Base-by-base conservation (phyloP, 2,329 filamentous ascomycete genomes). In the Ceratocystis cubensis region DNA sequence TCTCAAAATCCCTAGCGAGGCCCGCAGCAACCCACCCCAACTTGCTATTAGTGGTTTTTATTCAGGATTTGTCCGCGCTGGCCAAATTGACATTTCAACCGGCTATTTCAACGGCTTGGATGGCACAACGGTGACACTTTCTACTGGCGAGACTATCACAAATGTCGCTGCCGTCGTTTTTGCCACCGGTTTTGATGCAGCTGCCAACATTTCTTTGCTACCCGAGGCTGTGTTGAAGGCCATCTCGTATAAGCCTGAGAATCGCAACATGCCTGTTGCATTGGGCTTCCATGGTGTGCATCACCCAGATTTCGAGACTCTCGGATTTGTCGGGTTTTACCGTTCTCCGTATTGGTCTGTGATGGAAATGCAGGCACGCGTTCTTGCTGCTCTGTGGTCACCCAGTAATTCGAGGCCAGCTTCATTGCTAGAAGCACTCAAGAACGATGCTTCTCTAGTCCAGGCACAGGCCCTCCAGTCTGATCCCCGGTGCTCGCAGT, bases 251-350 rank as follows among this genome's bases (percentile, higher is more conserved):
- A 82, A 84, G 1, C 74, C 82, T 0, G 71, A 73, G 0, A 80
- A 84, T 68, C 73, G 77, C 17, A 80, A 81, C 62, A 79, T 86
- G n/a, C 85, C 86, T 0, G 73, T 89, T 1, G 82, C 87, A 0
- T 78, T 94, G 0, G 84, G 87, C 25, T 85, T 87, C 63, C 86
- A 89, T 69, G 83, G 82, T 1, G 86, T 85, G 0, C 78, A 86
- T 66, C 83, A 86, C 67, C 80, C 81, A 0, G 76, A 78, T 0
- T 74, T 91, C 0, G 81, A 86, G 0, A 82, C 82, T 5, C 76
- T 94, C 0, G 89, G 88, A 0, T 92, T 94, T 71, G 86, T 94
- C 0, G 90, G 90, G 0, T 91, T 91, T 75, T 95, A 95, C 72
- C 82, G 90, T 69, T 88, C 88, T 0, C 89, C 89, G 0, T 94